Evolutionary conservation across 176 grass and related monocot genomes (phyloP).

Genomic region (Phoenix roebelenii): DNA sequence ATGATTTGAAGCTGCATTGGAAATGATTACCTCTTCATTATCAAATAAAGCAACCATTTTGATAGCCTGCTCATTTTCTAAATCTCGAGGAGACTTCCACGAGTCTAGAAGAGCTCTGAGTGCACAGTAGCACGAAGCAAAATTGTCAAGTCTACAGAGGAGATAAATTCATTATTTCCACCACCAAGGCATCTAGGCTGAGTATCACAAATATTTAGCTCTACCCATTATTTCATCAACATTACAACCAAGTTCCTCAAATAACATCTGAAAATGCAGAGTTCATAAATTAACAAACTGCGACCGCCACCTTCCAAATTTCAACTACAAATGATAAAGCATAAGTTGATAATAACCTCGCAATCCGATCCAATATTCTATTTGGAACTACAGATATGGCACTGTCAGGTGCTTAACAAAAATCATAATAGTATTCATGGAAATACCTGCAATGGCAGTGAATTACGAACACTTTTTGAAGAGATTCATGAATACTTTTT

Average conservation of each 20-base stretch:
- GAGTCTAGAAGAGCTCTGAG: slow-evolving; percentile 81
- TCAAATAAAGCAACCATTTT: slow-evolving; percentile 93
- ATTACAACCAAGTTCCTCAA: slow-evolving; percentile 69
- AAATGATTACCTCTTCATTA: slow-evolving; percentile 66
- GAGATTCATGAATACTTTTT: slow-evolving; percentile 28
- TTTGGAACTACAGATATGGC: no score
- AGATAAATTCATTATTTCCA: slow-evolving; percentile 76
- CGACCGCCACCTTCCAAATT: background rate
- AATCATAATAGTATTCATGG: background rate
- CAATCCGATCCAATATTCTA: no score
- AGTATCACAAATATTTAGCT: slow-evolving; percentile 86
- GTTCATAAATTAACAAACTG: background rate
- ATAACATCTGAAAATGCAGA: slow-evolving; percentile 38
- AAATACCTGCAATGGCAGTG: slow-evolving; percentile 74
- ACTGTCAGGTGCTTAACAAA: background rate
- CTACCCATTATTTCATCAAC: slow-evolving; percentile 71
- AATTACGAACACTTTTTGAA: slow-evolving; percentile 49
- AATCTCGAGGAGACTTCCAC: slow-evolving; percentile 31
- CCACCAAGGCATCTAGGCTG: slow-evolving; percentile 86
- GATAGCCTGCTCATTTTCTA: slow-evolving; percentile 61
- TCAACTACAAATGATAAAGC: no score
- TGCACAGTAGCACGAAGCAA: slow-evolving; percentile 81
- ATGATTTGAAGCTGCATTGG: background rate
- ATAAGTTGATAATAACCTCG: no score
- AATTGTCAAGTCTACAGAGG: slow-evolving; percentile 89